Evolutionary conservation across 768 basidiomycete species (phyloP).

Genomic region (Boletus rubescentipes): DNA sequence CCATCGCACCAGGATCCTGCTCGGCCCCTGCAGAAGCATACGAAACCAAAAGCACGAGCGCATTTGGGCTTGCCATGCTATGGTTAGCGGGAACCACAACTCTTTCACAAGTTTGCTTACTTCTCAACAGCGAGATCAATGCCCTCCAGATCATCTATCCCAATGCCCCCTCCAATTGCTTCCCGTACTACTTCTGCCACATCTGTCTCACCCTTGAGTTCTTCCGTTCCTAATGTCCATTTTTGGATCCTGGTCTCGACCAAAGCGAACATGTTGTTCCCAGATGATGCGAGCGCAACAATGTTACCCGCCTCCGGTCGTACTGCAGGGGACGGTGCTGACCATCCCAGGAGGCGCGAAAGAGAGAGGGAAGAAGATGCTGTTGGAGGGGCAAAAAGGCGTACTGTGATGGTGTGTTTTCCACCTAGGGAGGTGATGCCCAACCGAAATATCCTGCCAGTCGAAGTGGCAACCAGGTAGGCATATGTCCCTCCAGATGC

Average conservation of each 20-base stretch:
- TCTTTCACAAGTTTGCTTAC: constrained; percentile 35
- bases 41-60: constrained; percentile 64
- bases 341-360: constrained; percentile 42
- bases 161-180: constrained; percentile 46
- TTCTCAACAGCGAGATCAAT: constrained; percentile 64
- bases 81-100: constrained; percentile 1
- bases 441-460: constrained; percentile 64
- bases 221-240: constrained; percentile 59
- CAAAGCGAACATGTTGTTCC: constrained; percentile 64
- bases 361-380: constrained; percentile 42
- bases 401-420: constrained; percentile 58
- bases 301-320: constrained; percentile 59
- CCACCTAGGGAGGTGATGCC: constrained; percentile 66
- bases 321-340: constrained; percentile 36
- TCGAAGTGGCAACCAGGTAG: constrained; percentile 67
- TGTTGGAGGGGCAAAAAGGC: constrained; percentile 56
- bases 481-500: constrained; percentile 11
- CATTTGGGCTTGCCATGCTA: constrained; percentile 40
- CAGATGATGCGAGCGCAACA: constrained; percentile 56
- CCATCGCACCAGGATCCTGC: constrained; percentile 36
- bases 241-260: constrained; percentile 66
- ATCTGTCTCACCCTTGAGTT: constrained; percentile 56
- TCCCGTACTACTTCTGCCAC: constrained; percentile 47
- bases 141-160: constrained; percentile 67
- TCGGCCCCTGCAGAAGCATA: constrained; percentile 53